Evolutionary conservation across 768 basidiomycete species (phyloP).

Genomic region (Serpula lacrymans): DNA sequence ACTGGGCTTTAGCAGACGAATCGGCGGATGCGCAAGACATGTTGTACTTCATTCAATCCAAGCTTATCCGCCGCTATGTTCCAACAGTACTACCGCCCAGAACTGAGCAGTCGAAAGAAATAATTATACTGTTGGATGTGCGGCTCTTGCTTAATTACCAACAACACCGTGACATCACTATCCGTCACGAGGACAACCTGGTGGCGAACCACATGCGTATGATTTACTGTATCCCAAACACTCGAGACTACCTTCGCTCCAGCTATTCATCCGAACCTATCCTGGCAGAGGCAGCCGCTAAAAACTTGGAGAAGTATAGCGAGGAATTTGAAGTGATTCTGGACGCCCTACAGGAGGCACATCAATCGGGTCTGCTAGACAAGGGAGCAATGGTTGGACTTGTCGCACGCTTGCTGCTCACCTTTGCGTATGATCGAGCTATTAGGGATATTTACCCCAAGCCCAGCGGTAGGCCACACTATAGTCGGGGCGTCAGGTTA

Average conservation of each 20-base stretch:
- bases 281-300: constrained; percentile 29
- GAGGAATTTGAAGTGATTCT: not conserved
- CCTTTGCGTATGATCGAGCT: constrained; percentile 19
- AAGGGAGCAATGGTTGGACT: constrained; percentile 19
- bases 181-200: constrained; percentile 6
- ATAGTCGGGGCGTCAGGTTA: constrained; percentile 17
- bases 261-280: constrained; percentile 34
- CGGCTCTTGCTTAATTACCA: constrained; percentile 13
- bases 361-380: constrained; percentile 10
- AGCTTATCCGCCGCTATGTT: too few species aligned
- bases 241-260: constrained; percentile 23
- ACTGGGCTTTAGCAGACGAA: too few species aligned
- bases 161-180: constrained; percentile 2
- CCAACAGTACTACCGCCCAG: too few species aligned
- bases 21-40: too few species aligned
- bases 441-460: too few species aligned
- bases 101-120: too few species aligned
- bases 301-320: constrained; percentile 6
- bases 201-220: constrained; percentile 18
- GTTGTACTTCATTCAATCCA: too few species aligned
- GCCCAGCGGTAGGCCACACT: too few species aligned
- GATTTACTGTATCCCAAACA: constrained; percentile 17
- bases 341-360: constrained; percentile 2
- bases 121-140: constrained; percentile 11
- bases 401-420: constrained; percentile 21